Percentiles rank a stretch among this genome's conserved stretches.
Conservation (phyloP, 352 stramenopile species). For the Pythium aphanidermatum region DNA sequence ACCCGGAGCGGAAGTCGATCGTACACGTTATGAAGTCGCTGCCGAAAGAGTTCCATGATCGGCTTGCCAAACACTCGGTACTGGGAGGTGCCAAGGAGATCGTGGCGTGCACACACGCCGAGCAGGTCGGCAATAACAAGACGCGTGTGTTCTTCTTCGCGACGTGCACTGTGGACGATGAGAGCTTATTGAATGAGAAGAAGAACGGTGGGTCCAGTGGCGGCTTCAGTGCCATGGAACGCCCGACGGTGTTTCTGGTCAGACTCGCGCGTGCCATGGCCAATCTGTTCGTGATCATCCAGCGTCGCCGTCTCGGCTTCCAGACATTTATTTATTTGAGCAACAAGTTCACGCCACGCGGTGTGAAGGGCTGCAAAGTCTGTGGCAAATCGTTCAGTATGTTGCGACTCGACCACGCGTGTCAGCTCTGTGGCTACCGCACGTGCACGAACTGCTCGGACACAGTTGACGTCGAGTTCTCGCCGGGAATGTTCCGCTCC, state of each 20-base stretch:
- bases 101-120: conserved; percentile 20
- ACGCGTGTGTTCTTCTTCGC: conserved; percentile 26
- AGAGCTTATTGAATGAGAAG: conserved; percentile 2
- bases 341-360: conserved; percentile 13
- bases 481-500: conserved; percentile 11
- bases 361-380: conserved; percentile 23
- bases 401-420: conserved; percentile 21
- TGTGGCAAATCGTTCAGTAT: conserved; percentile 28
- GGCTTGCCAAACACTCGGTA: conserved; percentile 24
- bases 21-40: conserved; percentile 58
- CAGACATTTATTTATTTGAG: conserved; percentile 26
- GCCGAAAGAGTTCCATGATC: conserved; percentile 48
- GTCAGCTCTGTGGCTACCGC: conserved; percentile 34
- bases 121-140: conserved; percentile 15
- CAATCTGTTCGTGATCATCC: conserved; percentile 18
- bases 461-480: conserved; percentile 17
- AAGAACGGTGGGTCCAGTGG: not conserved
- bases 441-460: conserved; percentile 25
- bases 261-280: conserved; percentile 14
- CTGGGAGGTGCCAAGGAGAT: conserved; percentile 28
- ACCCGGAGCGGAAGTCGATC: conserved; percentile 8
- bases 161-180: conserved; percentile 24
- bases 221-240: conserved; percentile 14
- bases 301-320: conserved; percentile 24
- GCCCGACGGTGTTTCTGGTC: conserved; percentile 20